Evolutionary conservation across 352 stramenopile genomes (phyloP).

Genomic region (Blastocystis sp.): DNA sequence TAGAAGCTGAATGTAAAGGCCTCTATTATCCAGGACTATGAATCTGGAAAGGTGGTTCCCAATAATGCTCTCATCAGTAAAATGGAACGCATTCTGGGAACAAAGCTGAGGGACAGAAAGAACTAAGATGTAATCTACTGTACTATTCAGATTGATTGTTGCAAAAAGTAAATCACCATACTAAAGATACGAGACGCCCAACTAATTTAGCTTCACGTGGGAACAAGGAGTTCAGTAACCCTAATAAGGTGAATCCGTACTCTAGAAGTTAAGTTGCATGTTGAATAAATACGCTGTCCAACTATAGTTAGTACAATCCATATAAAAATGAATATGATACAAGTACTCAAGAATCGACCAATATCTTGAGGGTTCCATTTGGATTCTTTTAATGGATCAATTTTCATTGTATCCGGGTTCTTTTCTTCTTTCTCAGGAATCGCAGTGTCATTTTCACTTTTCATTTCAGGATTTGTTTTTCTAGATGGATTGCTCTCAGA

Average conservation of each 20-base stretch:
- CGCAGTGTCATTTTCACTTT: not conserved
- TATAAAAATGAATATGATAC: not conserved
- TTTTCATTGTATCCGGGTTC: not conserved
- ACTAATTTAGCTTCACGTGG: not conserved
- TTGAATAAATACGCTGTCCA: not conserved
- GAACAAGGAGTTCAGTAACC: not conserved
- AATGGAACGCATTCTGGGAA: constrained; percentile 87
- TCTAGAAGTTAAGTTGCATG: not conserved
- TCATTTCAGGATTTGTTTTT: not conserved
- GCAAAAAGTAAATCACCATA: not conserved
- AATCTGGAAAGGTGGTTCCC: constrained; percentile 91
- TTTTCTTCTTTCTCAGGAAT: not conserved
- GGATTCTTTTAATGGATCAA: not conserved
- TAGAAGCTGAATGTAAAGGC: constrained; percentile 88
- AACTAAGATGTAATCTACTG: not conserved
- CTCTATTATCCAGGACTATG: constrained; percentile 92
- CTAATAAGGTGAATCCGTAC: not conserved
- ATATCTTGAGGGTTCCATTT: no score
- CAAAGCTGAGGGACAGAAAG: constrained; percentile 77
- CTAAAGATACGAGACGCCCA: not conserved
- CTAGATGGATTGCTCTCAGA: not conserved
- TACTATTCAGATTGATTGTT: not conserved
- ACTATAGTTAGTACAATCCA: not conserved
- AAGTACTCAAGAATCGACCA: not conserved
- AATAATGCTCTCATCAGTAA: constrained; percentile 94